phyloP scores from a whole-genome alignment of 345 rosid genomes.

The Hibiscus syriacus region DNA sequence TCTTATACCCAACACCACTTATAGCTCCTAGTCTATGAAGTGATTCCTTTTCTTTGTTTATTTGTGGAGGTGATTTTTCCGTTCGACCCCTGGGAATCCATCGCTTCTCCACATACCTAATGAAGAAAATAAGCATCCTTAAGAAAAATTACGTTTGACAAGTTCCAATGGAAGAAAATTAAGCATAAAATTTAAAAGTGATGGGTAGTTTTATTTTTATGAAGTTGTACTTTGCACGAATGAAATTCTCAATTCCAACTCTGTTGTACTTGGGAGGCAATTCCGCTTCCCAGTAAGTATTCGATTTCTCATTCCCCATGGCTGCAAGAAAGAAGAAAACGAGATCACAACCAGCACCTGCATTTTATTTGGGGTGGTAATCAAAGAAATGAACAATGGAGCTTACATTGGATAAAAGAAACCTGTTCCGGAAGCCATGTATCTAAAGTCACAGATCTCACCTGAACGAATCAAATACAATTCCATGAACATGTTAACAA shows the following conservation, averaged over 20 bases:
- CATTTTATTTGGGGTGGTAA: background rate
- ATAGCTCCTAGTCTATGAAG: constrained; percentile 11
- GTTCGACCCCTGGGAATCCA: constrained; percentile 54
- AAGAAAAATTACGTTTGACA: background rate
- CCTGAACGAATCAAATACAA: constrained; percentile 32
- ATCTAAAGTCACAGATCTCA: constrained; percentile 87
- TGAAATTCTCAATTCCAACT: constrained; percentile 67
- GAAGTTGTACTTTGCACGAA: constrained; percentile 69
- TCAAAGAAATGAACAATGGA: background rate
- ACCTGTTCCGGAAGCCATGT: constrained; percentile 99
- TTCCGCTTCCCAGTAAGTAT: constrained; percentile 92
- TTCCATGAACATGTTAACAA: background rate
- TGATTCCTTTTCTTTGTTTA: constrained; percentile 21
- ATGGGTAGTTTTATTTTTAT: constrained; percentile 1
- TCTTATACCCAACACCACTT: constrained; percentile 13
- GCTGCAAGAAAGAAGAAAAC: constrained; percentile 34
- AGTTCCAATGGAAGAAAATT: constrained; percentile 7
- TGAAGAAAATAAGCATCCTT: constrained; percentile 6
- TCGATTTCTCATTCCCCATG: constrained; percentile 79
- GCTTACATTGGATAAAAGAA: constrained; percentile 71
- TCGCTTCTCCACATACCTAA: constrained; percentile 68
- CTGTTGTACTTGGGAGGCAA: constrained; percentile 67
- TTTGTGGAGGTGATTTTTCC: constrained; percentile 24
- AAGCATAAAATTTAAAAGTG: constrained; percentile 12
- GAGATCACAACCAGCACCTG: constrained; percentile 3